A percentile compares a stretch with the other conserved stretches of the same genome.
These are phyloP conservation scores for Aspergillus sp. DNA, from an alignment of 2,329 filamentous ascomycete genomes.

Conservation along the genomic window DNA sequence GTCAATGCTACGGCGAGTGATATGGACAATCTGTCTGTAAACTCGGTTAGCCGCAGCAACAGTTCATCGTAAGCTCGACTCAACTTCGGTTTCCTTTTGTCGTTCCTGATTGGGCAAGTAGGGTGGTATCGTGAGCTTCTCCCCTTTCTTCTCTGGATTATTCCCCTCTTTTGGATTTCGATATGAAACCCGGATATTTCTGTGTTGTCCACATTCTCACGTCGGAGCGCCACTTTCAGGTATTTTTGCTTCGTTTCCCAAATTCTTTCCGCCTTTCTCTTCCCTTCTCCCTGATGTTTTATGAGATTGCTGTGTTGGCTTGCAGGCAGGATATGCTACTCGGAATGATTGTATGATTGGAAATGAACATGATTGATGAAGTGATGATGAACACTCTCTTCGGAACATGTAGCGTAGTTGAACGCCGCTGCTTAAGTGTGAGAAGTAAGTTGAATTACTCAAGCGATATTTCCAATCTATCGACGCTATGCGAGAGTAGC, in stretches of 20 bases:
- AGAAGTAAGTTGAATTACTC: not conserved
- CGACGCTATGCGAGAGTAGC: slow-evolving; percentile 5
- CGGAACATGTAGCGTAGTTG: not conserved
- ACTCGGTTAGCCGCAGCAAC: slow-evolving; percentile 31
- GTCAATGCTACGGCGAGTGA: slow-evolving; percentile 71
- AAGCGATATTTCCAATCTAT: slow-evolving; percentile 10
- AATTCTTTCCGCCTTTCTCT: slow-evolving; percentile 4
- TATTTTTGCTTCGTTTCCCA: slow-evolving; percentile 12
- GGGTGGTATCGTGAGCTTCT: not conserved
- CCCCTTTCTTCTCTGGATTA: not conserved
- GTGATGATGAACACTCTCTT: not conserved
- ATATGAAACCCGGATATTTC: slow-evolving; percentile 2
- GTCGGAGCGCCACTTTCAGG: not conserved
- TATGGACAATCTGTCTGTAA: slow-evolving; percentile 37
- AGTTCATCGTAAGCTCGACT: slow-evolving; percentile 18
- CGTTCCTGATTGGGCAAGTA: slow-evolving; percentile 1
- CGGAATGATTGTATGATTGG: slow-evolving; percentile 16
- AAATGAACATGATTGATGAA: slow-evolving; percentile 21
- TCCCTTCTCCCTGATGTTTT: slow-evolving; percentile 4
- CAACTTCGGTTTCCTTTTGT: not conserved
- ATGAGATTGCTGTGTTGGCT: slow-evolving; percentile 8
- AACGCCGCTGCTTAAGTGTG: not conserved
- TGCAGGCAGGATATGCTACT: not conserved
- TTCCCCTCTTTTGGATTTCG: slow-evolving; percentile 1
- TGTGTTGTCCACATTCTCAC: not conserved